These are phyloP conservation scores for Persicaria maculosa DNA, from an alignment of 148 eudicot species.

Conservation along the genomic window DNA sequence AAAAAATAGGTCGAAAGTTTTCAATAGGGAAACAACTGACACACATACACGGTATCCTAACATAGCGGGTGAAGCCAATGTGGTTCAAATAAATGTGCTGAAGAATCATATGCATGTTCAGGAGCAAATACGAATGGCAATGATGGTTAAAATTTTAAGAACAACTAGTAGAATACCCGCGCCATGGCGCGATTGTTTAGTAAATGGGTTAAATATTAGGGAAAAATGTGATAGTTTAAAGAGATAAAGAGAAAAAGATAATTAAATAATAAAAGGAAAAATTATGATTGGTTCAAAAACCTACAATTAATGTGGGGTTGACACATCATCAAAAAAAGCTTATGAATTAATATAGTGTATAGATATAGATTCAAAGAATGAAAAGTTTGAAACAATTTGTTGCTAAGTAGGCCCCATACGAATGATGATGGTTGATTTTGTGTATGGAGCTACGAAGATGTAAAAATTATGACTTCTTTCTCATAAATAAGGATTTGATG, in stretches of 20 bases:
- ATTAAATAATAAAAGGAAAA: too few relatives aligned
- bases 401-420: neutral
- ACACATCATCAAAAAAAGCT: too few relatives aligned
- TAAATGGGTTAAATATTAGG: too few relatives aligned
- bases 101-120: neutral
- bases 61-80: neutral
- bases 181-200: too few relatives aligned
- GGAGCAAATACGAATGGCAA: neutral
- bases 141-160: neutral
- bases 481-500: neutral
- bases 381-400: neutral
- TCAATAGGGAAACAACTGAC: neutral
- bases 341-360: too few relatives aligned
- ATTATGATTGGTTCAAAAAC: too few relatives aligned
- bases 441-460: neutral
- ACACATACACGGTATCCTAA: neutral
- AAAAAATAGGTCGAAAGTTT: too few relatives aligned
- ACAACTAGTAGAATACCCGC: too few relatives aligned
- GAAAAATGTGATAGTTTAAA: too few relatives aligned
- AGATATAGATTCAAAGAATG: neutral
- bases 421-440: neutral
- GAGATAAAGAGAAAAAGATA: too few relatives aligned
- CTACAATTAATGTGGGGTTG: too few relatives aligned
- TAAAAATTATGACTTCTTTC: too few relatives aligned
- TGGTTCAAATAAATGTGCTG: neutral